These are phyloP conservation scores for Saprolegnia diclina DNA, from an alignment of 352 stramenopile species.

Conservation along the genomic window DNA sequence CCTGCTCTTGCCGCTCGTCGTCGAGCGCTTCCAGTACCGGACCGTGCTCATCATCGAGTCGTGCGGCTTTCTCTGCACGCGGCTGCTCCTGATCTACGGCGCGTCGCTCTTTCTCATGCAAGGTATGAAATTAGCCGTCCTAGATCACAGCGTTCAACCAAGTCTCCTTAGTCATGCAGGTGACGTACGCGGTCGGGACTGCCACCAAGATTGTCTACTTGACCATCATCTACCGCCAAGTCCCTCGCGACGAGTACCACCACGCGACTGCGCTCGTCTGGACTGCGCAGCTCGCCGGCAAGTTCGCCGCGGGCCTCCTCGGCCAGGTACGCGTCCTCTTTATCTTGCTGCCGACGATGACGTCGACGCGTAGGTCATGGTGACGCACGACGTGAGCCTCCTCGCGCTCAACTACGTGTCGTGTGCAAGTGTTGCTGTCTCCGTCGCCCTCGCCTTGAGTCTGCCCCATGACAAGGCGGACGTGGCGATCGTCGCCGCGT, in stretches of 20 bases:
- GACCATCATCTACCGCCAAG: constrained; percentile 26
- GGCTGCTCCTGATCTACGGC: constrained; percentile 11
- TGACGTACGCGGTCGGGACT: constrained; percentile 23
- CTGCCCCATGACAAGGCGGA: constrained; percentile 10
- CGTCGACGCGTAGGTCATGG: constrained; percentile 12
- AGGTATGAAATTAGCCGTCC: neutral
- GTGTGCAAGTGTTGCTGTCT: constrained; percentile 9
- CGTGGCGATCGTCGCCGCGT: neutral
- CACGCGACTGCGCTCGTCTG: constrained; percentile 19
- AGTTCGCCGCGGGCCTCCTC: constrained; percentile 21
- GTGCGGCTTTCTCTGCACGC: constrained; percentile 19
- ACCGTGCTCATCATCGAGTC: constrained; percentile 26
- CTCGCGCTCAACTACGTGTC: constrained; percentile 25
- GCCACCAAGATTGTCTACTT: constrained; percentile 24
- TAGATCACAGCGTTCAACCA: no score
- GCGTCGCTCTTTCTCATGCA: constrained; percentile 26
- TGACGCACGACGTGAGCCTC: constrained; percentile 1
- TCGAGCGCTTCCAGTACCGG: constrained; percentile 26
- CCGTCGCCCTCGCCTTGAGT: constrained; percentile 7
- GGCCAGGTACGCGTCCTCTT: neutral
- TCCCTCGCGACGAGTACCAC: constrained; percentile 23
- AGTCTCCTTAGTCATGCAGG: constrained; percentile 16
- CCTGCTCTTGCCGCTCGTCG: constrained; percentile 17
- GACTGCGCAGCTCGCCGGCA: constrained; percentile 14
- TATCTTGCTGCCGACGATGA: neutral